A percentile compares a stretch with the other conserved stretches of the same genome.
Evolutionary conservation across 257 asterid genomes (phyloP).

Genomic region (Scutellaria baicalensis): DNA sequence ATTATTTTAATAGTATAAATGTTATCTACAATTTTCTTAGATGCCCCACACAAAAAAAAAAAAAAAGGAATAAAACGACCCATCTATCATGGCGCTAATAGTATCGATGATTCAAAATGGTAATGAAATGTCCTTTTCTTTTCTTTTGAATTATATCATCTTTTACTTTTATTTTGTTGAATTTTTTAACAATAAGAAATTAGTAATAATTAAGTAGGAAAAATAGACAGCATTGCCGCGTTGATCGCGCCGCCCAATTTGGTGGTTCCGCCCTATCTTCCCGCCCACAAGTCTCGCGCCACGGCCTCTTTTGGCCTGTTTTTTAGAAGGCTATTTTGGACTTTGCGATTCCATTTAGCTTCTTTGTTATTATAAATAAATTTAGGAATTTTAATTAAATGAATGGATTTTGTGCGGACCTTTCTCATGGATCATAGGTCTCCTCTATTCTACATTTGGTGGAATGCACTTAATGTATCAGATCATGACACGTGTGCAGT

Average conservation of each 20-base stretch:
- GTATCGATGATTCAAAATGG: conserved; percentile 7
- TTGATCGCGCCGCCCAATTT: conserved; percentile 31
- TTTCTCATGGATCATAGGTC: too few species aligned
- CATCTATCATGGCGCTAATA: conserved; percentile 12
- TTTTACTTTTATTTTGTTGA: conserved; percentile 1
- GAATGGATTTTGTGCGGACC: too few species aligned
- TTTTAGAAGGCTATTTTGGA: background rate
- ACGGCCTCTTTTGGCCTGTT: too few species aligned
- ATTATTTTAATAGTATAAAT: too few species aligned
- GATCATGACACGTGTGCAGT: too few species aligned
- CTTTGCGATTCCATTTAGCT: background rate
- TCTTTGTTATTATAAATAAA: too few species aligned
- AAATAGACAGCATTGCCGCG: conserved; percentile 22
- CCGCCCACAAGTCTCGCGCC: background rate
- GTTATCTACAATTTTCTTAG: too few species aligned
- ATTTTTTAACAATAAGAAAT: background rate
- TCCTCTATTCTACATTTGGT: too few species aligned
- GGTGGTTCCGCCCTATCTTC: conserved; percentile 14
- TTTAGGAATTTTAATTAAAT: too few species aligned
- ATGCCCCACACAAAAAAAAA: too few species aligned
- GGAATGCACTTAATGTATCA: too few species aligned
- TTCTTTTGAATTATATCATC: background rate
- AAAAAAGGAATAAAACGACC: background rate
- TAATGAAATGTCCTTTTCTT: background rate
- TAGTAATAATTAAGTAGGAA: background rate